These are phyloP conservation scores for Monosporozyma aerobia DNA, from an alignment of 805 yeast species.

Conservation along the genomic window DNA sequence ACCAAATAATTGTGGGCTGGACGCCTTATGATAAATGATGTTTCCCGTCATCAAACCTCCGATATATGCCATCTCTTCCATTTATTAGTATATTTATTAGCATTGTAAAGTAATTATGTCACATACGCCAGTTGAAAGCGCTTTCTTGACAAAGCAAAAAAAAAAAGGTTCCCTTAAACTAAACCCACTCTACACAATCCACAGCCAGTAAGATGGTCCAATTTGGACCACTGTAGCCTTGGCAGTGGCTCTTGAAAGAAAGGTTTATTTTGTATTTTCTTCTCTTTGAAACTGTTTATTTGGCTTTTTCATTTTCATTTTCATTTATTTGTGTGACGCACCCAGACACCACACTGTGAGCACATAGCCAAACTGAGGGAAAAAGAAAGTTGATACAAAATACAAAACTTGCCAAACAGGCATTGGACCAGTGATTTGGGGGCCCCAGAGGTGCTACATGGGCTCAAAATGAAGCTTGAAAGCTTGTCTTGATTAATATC, in stretches of 20 bases:
- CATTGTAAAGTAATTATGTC: too few species aligned
- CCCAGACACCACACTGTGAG: not conserved
- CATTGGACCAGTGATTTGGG: not conserved
- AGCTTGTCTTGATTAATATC: not conserved
- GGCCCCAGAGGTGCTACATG: not conserved
- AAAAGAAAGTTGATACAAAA: slow-evolving; percentile 1
- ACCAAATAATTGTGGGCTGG: too few species aligned
- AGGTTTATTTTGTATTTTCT: not conserved
- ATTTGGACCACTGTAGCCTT: not conserved
- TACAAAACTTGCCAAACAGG: not conserved
- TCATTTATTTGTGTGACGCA: not conserved
- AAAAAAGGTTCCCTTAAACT: too few species aligned
- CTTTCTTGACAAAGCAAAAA: too few species aligned
- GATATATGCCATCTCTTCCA: too few species aligned
- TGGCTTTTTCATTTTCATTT: too few species aligned
- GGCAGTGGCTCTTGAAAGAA: not conserved
- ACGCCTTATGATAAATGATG: too few species aligned
- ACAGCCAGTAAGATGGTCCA: not conserved
- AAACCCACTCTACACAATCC: not conserved
- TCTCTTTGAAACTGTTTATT: not conserved
- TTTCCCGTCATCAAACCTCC: too few species aligned
- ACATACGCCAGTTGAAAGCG: too few species aligned
- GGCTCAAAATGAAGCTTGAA: not conserved
- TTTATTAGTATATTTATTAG: too few species aligned
- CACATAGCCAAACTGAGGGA: not conserved